Base-by-base conservation (phyloP, 177 flowering plant species). In the Vitis hybrid region DNA sequence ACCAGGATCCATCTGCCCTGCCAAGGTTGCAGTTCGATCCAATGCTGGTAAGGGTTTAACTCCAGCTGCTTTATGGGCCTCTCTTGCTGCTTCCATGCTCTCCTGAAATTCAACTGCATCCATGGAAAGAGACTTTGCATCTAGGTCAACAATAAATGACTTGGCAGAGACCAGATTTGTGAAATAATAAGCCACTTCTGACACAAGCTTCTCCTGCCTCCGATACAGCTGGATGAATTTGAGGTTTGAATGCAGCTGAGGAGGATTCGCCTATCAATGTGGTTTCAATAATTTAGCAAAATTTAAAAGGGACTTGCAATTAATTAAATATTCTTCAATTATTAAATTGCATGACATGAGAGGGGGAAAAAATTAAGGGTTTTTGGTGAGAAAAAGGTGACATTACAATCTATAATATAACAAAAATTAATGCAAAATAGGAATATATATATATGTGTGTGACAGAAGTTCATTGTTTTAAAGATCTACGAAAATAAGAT, bases 161-260 rank as follows among this genome's bases (percentile, higher is more conserved):
- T 83, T 82, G 19, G 81, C 82, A 22, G 90, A 84, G 31, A 81
- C 59, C n/a, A 85, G 80, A 72, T 82, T 86, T 33, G 87, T 86
- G 73, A 85, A 74, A 64, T 77, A 84, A 73, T 83, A 86, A 62
- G 81, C 86, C 49, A 79, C 84, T 82, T 82, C 88, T 15, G 85
- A 84, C 13, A 80, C 70, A 52, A 84, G 79, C 67, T 81, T 81
- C 18, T 73, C 71, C 69, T 83, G 86, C 78, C 82, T 79, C 71
- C 86, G 67, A 59, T 76, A 81, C 49, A 83, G 75, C 63, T 86
- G 86, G 44, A 86, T 81, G 68, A 78, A 86, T 59, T 73, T 84
- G 64, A 84, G 79, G 73, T 84, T 86, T 20, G 86, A 86, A 63
- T 84, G 88, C 77, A 84, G 66, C 75, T 83, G 86, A 12, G 87